phyloP scores from a whole-genome alignment of 2,329 filamentous ascomycete species.

The Stagonosporopsis cucurbitacearum region DNA sequence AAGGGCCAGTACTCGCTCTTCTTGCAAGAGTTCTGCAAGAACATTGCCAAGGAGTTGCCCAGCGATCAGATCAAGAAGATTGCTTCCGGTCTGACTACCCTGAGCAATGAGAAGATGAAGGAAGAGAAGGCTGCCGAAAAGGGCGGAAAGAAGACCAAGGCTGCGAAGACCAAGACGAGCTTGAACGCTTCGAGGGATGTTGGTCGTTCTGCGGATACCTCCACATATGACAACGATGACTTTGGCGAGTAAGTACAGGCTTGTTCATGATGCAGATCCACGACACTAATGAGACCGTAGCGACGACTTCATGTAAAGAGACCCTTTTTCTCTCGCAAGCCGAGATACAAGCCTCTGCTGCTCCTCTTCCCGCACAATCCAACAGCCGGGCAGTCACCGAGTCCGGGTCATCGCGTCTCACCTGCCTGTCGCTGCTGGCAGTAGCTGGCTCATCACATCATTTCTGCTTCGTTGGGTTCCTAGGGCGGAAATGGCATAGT shows the following conservation, averaged over 20 bases:
- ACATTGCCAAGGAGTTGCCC: conserved; percentile 82
- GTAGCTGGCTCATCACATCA: conserved; percentile 3
- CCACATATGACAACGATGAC: conserved; percentile 80
- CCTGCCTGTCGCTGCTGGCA: background rate
- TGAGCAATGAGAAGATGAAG: conserved; percentile 98
- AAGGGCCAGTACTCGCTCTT: conserved; percentile 92
- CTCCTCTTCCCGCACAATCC: conserved; percentile 17
- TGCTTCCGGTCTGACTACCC: conserved; percentile 81
- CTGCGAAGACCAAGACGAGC: conserved; percentile 90
- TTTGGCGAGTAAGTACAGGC: conserved; percentile 79
- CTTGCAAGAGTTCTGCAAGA: conserved; percentile 88
- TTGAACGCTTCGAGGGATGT: conserved; percentile 71
- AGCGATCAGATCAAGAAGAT: conserved; percentile 98
- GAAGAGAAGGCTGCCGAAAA: conserved; percentile 96
- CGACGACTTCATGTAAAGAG: conserved; percentile 50
- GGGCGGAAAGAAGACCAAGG: conserved; percentile 95
- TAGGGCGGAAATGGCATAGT: conserved; percentile 15
- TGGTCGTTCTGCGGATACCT: conserved; percentile 68
- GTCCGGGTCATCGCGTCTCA: background rate
- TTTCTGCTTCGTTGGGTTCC: conserved; percentile 13
- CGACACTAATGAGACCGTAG: conserved; percentile 34
- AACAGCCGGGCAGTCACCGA: conserved; percentile 17
- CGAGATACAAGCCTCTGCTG: conserved; percentile 6
- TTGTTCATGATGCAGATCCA: background rate
- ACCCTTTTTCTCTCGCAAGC: background rate